These are phyloP conservation scores for Talaromyces albobiverticillius DNA, from an alignment of 2,329 filamentous ascomycete species.

Conservation along the genomic window DNA sequence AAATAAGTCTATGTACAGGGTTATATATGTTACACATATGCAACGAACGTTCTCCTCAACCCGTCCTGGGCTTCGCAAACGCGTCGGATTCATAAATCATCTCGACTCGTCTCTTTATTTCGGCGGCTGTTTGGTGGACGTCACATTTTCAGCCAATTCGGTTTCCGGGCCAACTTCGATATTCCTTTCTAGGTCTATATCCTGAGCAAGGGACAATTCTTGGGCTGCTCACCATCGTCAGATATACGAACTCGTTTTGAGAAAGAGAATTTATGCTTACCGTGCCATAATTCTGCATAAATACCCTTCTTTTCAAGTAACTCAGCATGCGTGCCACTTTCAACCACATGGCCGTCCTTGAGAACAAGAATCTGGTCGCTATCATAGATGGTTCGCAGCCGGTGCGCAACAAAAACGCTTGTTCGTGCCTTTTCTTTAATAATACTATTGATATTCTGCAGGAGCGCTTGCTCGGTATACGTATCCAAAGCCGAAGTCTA, in stretches of 20 bases:
- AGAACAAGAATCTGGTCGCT: slow-evolving; percentile 91
- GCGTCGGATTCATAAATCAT: background rate
- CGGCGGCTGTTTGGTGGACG: background rate
- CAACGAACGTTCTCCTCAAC: background rate
- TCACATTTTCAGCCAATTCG: slow-evolving; percentile 7
- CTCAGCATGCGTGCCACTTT: slow-evolving; percentile 82
- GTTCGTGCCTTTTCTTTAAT: slow-evolving; percentile 83
- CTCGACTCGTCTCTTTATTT: slow-evolving; percentile 1
- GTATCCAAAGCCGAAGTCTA: slow-evolving; percentile 84
- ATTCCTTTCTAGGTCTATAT: slow-evolving; percentile 39
- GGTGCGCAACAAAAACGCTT: slow-evolving; percentile 91
- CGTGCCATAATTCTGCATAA: slow-evolving; percentile 88
- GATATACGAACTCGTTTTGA: background rate
- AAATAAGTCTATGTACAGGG: background rate
- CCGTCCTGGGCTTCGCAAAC: no score
- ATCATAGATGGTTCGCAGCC: slow-evolving; percentile 89
- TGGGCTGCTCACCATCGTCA: slow-evolving; percentile 48
- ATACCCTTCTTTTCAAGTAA: slow-evolving; percentile 70
- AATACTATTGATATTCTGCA: slow-evolving; percentile 91
- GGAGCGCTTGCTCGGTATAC: slow-evolving; percentile 84
- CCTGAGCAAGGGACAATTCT: slow-evolving; percentile 53
- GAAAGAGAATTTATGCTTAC: slow-evolving; percentile 53
- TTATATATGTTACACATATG: background rate
- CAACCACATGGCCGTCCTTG: slow-evolving; percentile 77
- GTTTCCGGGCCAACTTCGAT: slow-evolving; percentile 34